A percentile compares a stretch with the other conserved stretches of the same genome.
Conservation (phyloP, 2,329 filamentous ascomycete species). For the Colletotrichum theobromicola region DNA sequence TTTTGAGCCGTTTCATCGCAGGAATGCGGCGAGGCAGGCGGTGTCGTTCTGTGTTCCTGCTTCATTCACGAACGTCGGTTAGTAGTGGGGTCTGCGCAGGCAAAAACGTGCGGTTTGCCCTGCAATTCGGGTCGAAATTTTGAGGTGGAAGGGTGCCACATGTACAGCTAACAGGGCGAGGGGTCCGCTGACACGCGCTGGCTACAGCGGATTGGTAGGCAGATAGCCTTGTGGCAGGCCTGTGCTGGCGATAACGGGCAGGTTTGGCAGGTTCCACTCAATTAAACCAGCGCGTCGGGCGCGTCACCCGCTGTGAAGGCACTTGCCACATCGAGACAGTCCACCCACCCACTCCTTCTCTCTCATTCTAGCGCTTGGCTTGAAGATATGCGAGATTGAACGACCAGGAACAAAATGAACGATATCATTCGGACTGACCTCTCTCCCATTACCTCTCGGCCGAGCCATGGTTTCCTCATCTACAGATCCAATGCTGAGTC, state of each 20-base stretch:
- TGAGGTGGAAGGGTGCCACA: not conserved
- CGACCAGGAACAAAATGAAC: not conserved
- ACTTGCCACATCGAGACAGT: not conserved
- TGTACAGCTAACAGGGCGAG: not conserved
- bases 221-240: not conserved
- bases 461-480: not conserved
- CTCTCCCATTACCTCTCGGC: not conserved
- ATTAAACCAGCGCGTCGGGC: constrained; percentile 14
- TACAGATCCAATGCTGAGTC: not conserved
- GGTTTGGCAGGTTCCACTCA: not conserved
- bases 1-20: constrained; percentile 16
- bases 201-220: not conserved
- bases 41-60: constrained; percentile 5
- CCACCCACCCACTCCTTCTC: not conserved
- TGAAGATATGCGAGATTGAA: not conserved
- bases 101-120: constrained; percentile 1
- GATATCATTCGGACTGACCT: not conserved
- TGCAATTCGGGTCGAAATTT: not conserved
- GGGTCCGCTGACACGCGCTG: constrained; percentile 1
- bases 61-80: constrained; percentile 19
- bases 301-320: not conserved
- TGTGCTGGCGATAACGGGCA: not conserved
- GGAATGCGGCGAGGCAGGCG: not conserved
- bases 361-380: not conserved
- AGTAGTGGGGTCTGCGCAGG: constrained; percentile 13